A percentile compares a stretch with the other conserved stretches of the same genome.
Conservation (phyloP, 345 rosid species). For the thale cress (Arabidopsis thaliana) region DNA sequence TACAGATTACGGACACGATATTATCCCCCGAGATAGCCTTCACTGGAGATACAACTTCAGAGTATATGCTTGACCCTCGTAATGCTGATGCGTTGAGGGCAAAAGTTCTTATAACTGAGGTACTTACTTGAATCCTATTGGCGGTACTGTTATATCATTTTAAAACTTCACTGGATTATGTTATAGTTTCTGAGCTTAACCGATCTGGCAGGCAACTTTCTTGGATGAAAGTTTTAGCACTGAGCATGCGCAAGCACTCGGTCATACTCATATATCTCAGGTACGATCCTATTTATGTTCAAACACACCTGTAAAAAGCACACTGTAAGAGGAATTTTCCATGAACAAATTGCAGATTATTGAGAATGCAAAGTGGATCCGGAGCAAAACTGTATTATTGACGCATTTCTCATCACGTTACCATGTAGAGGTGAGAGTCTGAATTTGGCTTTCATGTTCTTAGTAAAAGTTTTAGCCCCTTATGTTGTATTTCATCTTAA, state of each 20-base stretch:
- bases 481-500: neutral
- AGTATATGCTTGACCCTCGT: slow-evolving; percentile 94
- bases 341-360: slow-evolving; percentile 62
- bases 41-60: slow-evolving; percentile 94
- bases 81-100: slow-evolving; percentile 96
- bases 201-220: slow-evolving; percentile 80
- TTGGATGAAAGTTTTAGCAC: slow-evolving; percentile 70
- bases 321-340: neutral
- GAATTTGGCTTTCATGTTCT: slow-evolving; percentile 15
- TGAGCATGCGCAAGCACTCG: slow-evolving; percentile 80
- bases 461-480: neutral
- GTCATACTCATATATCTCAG: slow-evolving; percentile 88
- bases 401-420: slow-evolving; percentile 96
- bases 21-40: slow-evolving; percentile 93
- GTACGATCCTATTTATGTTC: slow-evolving; percentile 47
- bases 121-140: slow-evolving; percentile 23
- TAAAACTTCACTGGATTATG: neutral
- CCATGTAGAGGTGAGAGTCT: slow-evolving; percentile 68
- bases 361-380: slow-evolving; percentile 85
- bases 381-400: slow-evolving; percentile 72
- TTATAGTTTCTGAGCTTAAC: slow-evolving; percentile 24
- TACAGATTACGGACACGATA: slow-evolving; percentile 81
- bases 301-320: slow-evolving; percentile 7
- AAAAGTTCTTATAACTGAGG: slow-evolving; percentile 94
- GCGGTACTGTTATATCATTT: neutral